Evolutionary conservation across 2,329 filamentous ascomycete genomes (phyloP), one percentile per base, ranked within the genome.

Genomic region (Penicillium sp.): DNA sequence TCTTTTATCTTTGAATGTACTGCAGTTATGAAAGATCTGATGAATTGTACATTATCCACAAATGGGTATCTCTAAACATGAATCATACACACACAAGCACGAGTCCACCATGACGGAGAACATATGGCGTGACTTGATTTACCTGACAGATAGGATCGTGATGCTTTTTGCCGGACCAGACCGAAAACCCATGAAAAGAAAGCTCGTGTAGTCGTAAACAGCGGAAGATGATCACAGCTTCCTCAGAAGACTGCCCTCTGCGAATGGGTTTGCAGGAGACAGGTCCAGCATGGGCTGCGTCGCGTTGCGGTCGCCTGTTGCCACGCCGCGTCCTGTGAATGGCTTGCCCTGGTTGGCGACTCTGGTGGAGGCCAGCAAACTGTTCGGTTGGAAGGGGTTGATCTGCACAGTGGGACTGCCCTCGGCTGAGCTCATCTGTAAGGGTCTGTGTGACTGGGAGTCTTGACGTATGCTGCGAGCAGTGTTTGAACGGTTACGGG

Each of bases 161-260:
- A 34, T 16, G 31, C 7, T 3, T 20, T 18, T 18, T 18, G 29
- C 5, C 3, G 31, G 16, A 34, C 24, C n/a, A 39, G 23, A 39
- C 5, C 16, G 8, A 39, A 39, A 6, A 9, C 4, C 2, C 16
- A 36, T 20, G 18, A 11, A 16, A 39, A 28, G 14, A 36, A 13
- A 22, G 18, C 16, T 40, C 31, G 23, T 38, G 9, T 27, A 32
- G 18, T 47, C 32, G 28, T 31, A 8, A 20, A 23, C 4, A 13
- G 26, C 4, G 36, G n/a, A 18, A 40, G n/a, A 18, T 14, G 24
- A 14, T 22, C 32, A 64, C 16, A 64, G 42, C 32, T 63, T 60
- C n/a, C 66, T 61, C 11, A 75, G 56, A 37, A 75, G 49, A 57
- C 73, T 75, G 3, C 73, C 73, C 49, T 73, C 69, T 3, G 62